A percentile compares a stretch with the other conserved stretches of the same genome.
phyloP scores from a whole-genome alignment of 1,139 yeast species.

The Hansenula lynferdii region DNA sequence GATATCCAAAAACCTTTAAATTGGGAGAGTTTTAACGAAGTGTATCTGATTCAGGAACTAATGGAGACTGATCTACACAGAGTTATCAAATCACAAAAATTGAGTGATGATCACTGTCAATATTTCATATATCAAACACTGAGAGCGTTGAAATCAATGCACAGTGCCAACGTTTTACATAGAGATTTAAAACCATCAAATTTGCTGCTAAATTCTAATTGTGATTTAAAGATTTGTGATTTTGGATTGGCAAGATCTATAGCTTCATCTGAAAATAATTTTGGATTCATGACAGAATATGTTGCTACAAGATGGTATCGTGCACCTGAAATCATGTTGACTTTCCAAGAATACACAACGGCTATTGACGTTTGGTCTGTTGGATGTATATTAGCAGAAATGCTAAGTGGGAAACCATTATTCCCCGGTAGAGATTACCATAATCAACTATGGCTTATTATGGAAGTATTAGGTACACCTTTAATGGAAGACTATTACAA shows the following conservation, averaged over 20 bases:
- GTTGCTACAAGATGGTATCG: conserved; percentile 98
- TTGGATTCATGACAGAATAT: conserved; percentile 87
- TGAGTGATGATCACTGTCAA: conserved; percentile 90
- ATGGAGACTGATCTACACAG: conserved; percentile 96
- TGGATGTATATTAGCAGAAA: conserved; percentile 93
- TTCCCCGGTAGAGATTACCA: conserved; percentile 96
- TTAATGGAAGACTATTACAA: conserved; percentile 73
- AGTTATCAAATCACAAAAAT: conserved; percentile 79
- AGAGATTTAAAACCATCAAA: conserved; percentile 92
- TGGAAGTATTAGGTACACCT: conserved; percentile 91
- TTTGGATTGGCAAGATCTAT: conserved; percentile 83
- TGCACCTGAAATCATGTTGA: conserved; percentile 96
- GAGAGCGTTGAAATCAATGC: conserved; percentile 86
- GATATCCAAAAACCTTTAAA: conserved; percentile 87
- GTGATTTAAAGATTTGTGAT: conserved; percentile 92
- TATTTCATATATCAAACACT: conserved; percentile 89
- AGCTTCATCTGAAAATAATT: conserved; percentile 50
- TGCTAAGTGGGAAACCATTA: conserved; percentile 80
- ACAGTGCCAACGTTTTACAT: conserved; percentile 86
- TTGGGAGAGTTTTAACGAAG: conserved; percentile 76
- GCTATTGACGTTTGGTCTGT: conserved; percentile 98
- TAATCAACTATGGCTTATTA: conserved; percentile 80
- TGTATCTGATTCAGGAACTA: conserved; percentile 87
- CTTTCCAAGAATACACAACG: conserved; percentile 88
- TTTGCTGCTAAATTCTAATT: conserved; percentile 79